Conservation (phyloP, 176 grass and related monocot species). For the Ananas comosus region DNA sequence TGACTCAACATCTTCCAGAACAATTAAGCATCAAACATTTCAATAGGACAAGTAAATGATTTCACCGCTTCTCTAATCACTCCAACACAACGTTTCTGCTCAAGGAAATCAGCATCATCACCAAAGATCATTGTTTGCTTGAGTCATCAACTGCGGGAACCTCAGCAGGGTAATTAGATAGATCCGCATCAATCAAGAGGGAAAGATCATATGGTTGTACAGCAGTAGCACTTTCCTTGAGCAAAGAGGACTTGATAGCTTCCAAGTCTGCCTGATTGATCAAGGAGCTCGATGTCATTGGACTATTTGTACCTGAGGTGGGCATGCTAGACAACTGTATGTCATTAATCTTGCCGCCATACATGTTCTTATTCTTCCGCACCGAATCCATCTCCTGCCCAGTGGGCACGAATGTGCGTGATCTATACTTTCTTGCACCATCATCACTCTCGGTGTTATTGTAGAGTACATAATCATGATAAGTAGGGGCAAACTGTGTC, state of each 20-base stretch:
- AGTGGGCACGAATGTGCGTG: constrained; percentile 45
- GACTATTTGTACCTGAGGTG: constrained; percentile 14
- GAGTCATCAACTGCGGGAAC: constrained; percentile 39
- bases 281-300: neutral
- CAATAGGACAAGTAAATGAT: neutral
- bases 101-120: neutral
- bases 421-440: constrained; percentile 54
- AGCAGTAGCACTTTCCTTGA: constrained; percentile 56
- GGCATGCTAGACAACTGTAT: constrained; percentile 22
- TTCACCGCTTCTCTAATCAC: neutral
- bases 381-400: constrained; percentile 56
- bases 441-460: constrained; percentile 56
- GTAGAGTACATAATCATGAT: constrained; percentile 92
- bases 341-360: constrained; percentile 24
- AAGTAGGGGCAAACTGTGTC: constrained; percentile 74
- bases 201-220: constrained; percentile 69
- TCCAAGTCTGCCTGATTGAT: constrained; percentile 45
- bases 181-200: constrained; percentile 26
- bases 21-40: neutral
- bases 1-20: neutral
- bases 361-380: constrained; percentile 30
- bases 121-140: constrained; percentile 52
- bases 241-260: constrained; percentile 64
- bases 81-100: neutral
- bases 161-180: constrained; percentile 45